A percentile compares a stretch with the other conserved stretches of the same genome.
These are phyloP conservation scores for Dillenia suffruticosa DNA, from an alignment of 164 flowering plant species.

Conservation along the genomic window DNA sequence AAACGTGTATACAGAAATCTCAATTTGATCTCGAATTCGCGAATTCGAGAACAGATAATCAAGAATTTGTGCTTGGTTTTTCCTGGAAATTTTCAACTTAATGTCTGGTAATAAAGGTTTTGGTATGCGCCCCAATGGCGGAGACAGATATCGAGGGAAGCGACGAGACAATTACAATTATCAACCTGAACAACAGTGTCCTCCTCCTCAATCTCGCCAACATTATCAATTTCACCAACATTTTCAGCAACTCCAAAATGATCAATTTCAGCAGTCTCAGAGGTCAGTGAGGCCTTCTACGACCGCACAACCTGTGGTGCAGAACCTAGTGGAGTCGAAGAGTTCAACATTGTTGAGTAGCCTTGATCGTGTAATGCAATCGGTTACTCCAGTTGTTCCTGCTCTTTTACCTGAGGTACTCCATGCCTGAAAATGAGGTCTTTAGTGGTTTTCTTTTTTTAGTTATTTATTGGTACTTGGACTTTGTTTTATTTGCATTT, in stretches of 20 bases:
- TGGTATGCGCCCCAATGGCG: conserved; percentile 20
- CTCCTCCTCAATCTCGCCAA: too few species aligned
- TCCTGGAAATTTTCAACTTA: conserved; percentile 4
- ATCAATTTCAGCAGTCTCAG: too few species aligned
- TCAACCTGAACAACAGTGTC: conserved; percentile 12
- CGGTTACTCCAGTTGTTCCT: conserved; percentile 47
- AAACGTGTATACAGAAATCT: background rate
- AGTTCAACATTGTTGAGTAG: conserved; percentile 19
- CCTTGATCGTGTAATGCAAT: conserved; percentile 56
- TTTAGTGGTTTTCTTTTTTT: too few species aligned
- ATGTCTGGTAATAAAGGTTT: conserved; percentile 27
- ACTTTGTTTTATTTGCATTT: too few species aligned
- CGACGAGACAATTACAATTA: conserved; percentile 25
- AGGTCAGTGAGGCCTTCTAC: too few species aligned
- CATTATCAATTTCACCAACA: too few species aligned
- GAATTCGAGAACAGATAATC: background rate
- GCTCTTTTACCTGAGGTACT: conserved; percentile 52
- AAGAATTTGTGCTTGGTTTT: background rate
- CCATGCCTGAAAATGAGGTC: too few species aligned
- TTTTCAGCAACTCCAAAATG: too few species aligned
- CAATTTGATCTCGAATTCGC: background rate
- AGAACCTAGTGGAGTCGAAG: too few species aligned
- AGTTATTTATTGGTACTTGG: too few species aligned
- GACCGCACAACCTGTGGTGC: too few species aligned
- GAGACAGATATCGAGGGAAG: conserved; percentile 32